phyloP scores from a whole-genome alignment of 257 asterid genomes.

The Petrea volubilis region DNA sequence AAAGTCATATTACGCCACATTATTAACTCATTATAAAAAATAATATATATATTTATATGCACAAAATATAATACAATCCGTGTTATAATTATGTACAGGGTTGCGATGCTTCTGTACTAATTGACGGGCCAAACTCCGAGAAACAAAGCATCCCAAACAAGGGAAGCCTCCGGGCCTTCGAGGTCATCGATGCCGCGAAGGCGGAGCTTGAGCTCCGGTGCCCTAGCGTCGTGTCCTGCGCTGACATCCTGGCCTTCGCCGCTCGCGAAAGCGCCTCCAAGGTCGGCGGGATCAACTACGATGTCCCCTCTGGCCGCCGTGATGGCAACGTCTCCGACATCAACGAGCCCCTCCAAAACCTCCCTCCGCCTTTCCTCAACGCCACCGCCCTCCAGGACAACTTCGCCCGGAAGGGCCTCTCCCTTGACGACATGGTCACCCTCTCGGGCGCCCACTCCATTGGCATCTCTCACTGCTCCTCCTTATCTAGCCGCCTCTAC shows the following conservation, averaged over 20 bases:
- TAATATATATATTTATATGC: too few species aligned
- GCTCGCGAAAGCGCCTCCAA: conserved; percentile 58
- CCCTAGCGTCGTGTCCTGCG: conserved; percentile 54
- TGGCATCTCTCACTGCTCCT: conserved; percentile 50
- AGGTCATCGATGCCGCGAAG: conserved; percentile 60
- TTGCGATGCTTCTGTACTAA: conserved; percentile 55
- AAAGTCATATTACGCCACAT: too few species aligned
- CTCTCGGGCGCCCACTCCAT: conserved; percentile 65
- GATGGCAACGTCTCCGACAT: conserved; percentile 48
- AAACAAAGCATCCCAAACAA: conserved; percentile 44
- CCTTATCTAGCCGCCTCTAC: conserved; percentile 46
- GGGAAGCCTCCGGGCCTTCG: conserved; percentile 58
- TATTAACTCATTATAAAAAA: too few species aligned
- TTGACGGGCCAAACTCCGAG: conserved; percentile 45
- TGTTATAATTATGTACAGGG: conserved; percentile 45
- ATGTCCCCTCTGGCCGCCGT: conserved; percentile 57
- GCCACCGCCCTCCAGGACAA: conserved; percentile 37
- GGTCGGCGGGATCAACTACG: conserved; percentile 43
- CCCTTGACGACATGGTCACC: conserved; percentile 71
- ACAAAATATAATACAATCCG: not conserved
- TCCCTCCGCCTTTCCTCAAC: conserved; percentile 56
- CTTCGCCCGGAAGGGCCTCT: conserved; percentile 51
- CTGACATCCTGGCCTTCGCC: conserved; percentile 67
- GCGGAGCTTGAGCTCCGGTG: conserved; percentile 49
- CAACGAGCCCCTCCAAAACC: conserved; percentile 33